These are phyloP conservation scores for Haplographium delicatum DNA, from an alignment of 495 filamentous ascomycete species.

Conservation along the genomic window DNA sequence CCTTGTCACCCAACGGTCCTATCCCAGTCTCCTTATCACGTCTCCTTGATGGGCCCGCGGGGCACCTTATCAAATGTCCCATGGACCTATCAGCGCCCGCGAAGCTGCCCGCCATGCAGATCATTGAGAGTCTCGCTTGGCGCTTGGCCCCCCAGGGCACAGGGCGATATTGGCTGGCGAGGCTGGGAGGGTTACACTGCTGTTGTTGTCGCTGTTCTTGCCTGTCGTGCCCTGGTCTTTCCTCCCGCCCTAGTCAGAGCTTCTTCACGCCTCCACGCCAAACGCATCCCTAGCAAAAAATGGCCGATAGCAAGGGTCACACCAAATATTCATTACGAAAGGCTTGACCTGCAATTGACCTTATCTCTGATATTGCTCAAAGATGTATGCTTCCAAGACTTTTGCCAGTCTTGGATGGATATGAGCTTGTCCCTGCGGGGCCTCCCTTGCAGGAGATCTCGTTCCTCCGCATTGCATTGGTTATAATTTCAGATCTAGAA, in stretches of 20 bases:
- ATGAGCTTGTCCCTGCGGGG: not conserved
- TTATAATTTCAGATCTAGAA: constrained; percentile 2
- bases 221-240: too few relatives aligned
- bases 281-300: not conserved
- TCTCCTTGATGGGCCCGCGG: not conserved
- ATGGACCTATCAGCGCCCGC: not conserved
- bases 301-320: constrained; percentile 11
- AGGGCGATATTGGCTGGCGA: too few relatives aligned
- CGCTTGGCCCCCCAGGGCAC: too few relatives aligned
- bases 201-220: not conserved
- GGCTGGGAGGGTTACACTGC: too few relatives aligned
- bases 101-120: constrained; percentile 4
- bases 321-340: constrained; percentile 14
- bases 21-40: constrained; percentile 8
- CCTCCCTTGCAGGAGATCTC: not conserved
- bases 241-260: constrained; percentile 1
- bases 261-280: not conserved
- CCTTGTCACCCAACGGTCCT: not conserved
- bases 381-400: too few relatives aligned
- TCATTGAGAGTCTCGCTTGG: constrained; percentile 2
- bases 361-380: constrained; percentile 4
- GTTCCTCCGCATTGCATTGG: not conserved
- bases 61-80: not conserved
- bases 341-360: not conserved
- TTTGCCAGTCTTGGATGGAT: too few relatives aligned